phyloP scores from a whole-genome alignment of 768 basidiomycete genomes.

The Boletellus sp. region DNA sequence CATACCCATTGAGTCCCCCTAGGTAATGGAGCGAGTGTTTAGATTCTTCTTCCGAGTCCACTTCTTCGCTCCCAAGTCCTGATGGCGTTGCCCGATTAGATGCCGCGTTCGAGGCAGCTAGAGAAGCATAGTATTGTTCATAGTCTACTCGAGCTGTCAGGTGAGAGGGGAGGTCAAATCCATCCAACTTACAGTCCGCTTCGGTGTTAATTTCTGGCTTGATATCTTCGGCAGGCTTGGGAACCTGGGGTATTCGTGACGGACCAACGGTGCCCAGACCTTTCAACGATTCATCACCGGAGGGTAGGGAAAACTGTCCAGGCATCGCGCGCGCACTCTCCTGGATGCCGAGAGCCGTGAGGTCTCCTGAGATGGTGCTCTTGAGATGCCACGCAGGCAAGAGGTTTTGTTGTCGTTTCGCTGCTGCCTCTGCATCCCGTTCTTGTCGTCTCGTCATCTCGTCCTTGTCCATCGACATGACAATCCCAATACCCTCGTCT shows the following conservation, averaged over 20 bases:
- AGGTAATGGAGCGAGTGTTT: slow-evolving; percentile 66
- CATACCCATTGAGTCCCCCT: slow-evolving; percentile 66
- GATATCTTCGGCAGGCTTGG: slow-evolving; percentile 30
- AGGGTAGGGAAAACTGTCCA: slow-evolving; percentile 33
- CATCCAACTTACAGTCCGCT: slow-evolving; percentile 54
- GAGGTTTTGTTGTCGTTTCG: slow-evolving; percentile 85
- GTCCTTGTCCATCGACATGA: slow-evolving; percentile 88
- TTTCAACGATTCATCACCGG: slow-evolving; percentile 70
- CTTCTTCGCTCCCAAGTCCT: slow-evolving; percentile 49
- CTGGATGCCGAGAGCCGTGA: slow-evolving; percentile 81
- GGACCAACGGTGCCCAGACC: slow-evolving; percentile 59
- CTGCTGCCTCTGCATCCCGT: slow-evolving; percentile 75
- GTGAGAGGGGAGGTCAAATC: background rate
- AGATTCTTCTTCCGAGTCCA: slow-evolving; percentile 68
- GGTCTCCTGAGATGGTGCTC: slow-evolving; percentile 90
- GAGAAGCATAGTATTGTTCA: slow-evolving; percentile 78
- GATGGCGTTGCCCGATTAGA: slow-evolving; percentile 63
- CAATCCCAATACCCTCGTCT: slow-evolving; percentile 79
- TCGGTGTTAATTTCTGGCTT: slow-evolving; percentile 54
- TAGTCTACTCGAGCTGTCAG: slow-evolving; percentile 47
- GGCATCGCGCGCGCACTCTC: slow-evolving; percentile 57
- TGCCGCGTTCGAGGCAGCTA: slow-evolving; percentile 59
- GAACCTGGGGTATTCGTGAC: slow-evolving; percentile 27
- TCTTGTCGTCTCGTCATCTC: slow-evolving; percentile 69
- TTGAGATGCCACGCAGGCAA: slow-evolving; percentile 94